Percentiles rank a stretch among this genome's conserved stretches.
phyloP scores from a whole-genome alignment of 2,329 filamentous ascomycete genomes.

The Ceratocystis colombiana region DNA sequence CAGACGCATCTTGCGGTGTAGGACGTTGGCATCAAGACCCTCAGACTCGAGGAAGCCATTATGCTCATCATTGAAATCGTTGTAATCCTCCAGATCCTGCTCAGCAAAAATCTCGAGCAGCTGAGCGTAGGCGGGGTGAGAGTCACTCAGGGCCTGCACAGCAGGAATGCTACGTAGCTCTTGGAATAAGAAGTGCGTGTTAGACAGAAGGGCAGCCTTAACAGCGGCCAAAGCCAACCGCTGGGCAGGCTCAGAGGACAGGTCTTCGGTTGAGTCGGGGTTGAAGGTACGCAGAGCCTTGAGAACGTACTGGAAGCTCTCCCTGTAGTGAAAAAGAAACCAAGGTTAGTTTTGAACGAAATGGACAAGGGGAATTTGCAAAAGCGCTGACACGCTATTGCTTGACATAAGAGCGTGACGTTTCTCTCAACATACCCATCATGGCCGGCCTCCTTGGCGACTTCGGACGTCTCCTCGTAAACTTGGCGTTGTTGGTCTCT shows the following conservation, averaged over 20 bases:
- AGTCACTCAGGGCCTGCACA: constrained; percentile 76
- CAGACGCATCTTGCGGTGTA: constrained; percentile 92
- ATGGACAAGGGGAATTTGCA: not conserved
- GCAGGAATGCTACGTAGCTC: constrained; percentile 72
- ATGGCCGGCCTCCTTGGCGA: constrained; percentile 68
- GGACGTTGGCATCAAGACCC: constrained; percentile 57
- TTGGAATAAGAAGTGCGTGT: constrained; percentile 58
- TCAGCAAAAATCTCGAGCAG: constrained; percentile 91
- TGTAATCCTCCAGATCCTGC: constrained; percentile 89
- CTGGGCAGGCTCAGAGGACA: constrained; percentile 51
- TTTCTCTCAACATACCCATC: constrained; percentile 48
- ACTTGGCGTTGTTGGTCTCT: constrained; percentile 76
- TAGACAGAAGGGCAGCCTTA: constrained; percentile 45
- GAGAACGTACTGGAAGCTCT: constrained; percentile 57
- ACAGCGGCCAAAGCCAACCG: constrained; percentile 49
- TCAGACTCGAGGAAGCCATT: constrained; percentile 72
- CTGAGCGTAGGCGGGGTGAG: constrained; percentile 76
- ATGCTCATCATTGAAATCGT: constrained; percentile 89
- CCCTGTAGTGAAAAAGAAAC: constrained; percentile 32
- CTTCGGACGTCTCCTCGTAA: constrained; percentile 71
- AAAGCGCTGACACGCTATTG: too few species aligned
- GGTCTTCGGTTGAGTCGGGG: constrained; percentile 44
- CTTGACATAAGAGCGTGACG: not conserved
- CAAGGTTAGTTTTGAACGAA: not conserved
- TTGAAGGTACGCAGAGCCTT: constrained; percentile 54